Conservation (phyloP, 495 filamentous ascomycete species). For the Margaritispora aquatica region DNA sequence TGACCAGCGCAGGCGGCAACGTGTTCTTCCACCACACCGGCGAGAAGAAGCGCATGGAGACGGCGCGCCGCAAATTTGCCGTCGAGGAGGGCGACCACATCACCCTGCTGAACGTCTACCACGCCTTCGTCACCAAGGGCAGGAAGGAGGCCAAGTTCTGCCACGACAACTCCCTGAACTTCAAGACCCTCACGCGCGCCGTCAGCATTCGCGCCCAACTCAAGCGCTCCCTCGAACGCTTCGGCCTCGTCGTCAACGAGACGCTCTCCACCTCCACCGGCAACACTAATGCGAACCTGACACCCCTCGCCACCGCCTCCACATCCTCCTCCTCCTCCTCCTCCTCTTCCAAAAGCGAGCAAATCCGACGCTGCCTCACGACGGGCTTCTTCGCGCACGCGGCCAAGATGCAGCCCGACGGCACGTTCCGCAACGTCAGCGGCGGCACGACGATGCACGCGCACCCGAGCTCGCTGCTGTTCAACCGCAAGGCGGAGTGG, state of each 20-base stretch:
- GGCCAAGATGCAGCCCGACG: constrained; percentile 92
- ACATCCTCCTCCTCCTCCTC: too few relatives aligned
- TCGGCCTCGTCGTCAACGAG: constrained; percentile 69
- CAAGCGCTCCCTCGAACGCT: constrained; percentile 79
- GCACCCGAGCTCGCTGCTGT: constrained; percentile 91
- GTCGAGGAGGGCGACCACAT: constrained; percentile 94
- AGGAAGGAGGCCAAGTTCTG: constrained; percentile 85
- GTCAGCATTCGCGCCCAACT: constrained; percentile 84
- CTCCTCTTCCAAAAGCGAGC: constrained; percentile 49
- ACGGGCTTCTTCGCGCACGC: constrained; percentile 93
- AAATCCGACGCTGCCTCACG: constrained; percentile 81
- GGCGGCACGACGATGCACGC: constrained; percentile 71
- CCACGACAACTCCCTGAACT: constrained; percentile 79
- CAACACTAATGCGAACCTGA: constrained; percentile 12
- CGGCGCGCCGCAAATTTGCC: constrained; percentile 73
- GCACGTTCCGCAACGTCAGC: constrained; percentile 76
- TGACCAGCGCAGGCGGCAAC: constrained; percentile 79
- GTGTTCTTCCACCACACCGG: constrained; percentile 78
- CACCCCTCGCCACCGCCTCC: too few relatives aligned
- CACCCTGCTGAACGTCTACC: constrained; percentile 90
- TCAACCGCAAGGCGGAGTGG: constrained; percentile 97
- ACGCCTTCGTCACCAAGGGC: constrained; percentile 80
- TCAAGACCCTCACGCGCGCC: constrained; percentile 72
- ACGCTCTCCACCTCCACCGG: constrained; percentile 30
- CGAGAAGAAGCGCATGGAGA: constrained; percentile 66